Evolutionary conservation across 768 basidiomycete species (phyloP), one percentile per base, ranked within the genome.

Genomic region (Candolleomyces efflorescens): DNA sequence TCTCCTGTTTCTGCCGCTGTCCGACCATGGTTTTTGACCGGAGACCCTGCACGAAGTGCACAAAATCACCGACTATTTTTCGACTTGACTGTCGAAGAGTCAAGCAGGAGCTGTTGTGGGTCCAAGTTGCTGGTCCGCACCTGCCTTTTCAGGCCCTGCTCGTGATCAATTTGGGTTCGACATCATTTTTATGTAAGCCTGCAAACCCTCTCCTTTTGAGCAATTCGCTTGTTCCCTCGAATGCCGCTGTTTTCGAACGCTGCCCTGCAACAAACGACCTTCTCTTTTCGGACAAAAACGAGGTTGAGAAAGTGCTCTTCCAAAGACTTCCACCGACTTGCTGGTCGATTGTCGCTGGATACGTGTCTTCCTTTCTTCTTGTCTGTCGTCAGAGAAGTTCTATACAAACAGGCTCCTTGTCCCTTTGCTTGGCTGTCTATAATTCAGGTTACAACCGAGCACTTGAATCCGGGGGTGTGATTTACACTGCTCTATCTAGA

Each of bases 191-290:
- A 57, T 2, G 7, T 51, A 53, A 50, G n/a, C 43, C 6, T 1
- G 17, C 38, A 18, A 18, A 22, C 22, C 23, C 27, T 3, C 20
- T 39, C 38, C 0, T 23, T 53, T 58, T 58, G 24, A 48, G 50
- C 17, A n/a, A 11, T 52, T 47, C 37, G 50, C 57, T 58, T 58
- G 57, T 58, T 41, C 57, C 41, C 41, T 32, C 53, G 18, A 12
- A 39, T 24, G 54, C 54, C 48, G n/a, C 24, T 38, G 22, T 7
- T 2, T 3, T 23, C 17, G 27, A 17, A 6, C 60, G 43, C 58
- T 58, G 57, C 60, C 48, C 32, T 62, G 60, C 43, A 4, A 56
- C 58, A 59, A 59, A 58, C 50, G 51, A 43, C 41, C 2, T 6
- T 22, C 57, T 58, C n/a, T 12, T 26, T 58, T 58, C 36, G 57